phyloP scores from a whole-genome alignment of 345 rosid genomes.

The Laguncularia racemosa region DNA sequence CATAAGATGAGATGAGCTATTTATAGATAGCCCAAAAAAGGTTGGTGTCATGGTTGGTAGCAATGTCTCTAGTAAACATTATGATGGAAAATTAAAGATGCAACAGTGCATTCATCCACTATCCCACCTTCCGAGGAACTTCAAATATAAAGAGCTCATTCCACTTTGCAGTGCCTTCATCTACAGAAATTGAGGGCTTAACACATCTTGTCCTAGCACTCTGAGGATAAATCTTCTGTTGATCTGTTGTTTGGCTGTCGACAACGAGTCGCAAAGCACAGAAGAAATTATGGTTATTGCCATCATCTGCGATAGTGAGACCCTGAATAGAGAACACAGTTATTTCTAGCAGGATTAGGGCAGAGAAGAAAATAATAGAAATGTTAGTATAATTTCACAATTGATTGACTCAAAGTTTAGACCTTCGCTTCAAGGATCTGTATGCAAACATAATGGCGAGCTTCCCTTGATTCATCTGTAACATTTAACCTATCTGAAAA shows the following conservation, averaged over 20 bases:
- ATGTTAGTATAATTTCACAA: neutral
- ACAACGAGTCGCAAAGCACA: constrained; percentile 87
- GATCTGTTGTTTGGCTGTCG: constrained; percentile 72
- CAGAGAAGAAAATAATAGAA: neutral
- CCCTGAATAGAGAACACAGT: constrained; percentile 42
- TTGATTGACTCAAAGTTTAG: neutral
- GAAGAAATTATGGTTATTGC: constrained; percentile 82
- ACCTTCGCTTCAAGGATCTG: constrained; percentile 95
- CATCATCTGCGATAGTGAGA: constrained; percentile 75
- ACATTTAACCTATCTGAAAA: constrained; percentile 78
- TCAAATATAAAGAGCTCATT: constrained; percentile 94
- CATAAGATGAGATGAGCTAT: too few species aligned
- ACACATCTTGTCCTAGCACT: constrained; percentile 98
- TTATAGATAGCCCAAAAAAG: too few species aligned
- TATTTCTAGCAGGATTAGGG: constrained; percentile 1
- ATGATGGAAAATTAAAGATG: neutral
- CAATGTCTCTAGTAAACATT: neutral
- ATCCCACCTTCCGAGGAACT: constrained; percentile 69
- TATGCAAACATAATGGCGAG: constrained; percentile 60
- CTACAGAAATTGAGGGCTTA: constrained; percentile 54
- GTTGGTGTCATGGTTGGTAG: too few species aligned
- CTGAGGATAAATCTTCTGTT: constrained; percentile 88
- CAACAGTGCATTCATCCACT: neutral
- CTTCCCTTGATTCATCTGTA: constrained; percentile 72
- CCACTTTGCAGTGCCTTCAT: constrained; percentile 67